phyloP scores from a whole-genome alignment of 192 early-diverging fungal genomes.

The Rhizophagus sp. region DNA sequence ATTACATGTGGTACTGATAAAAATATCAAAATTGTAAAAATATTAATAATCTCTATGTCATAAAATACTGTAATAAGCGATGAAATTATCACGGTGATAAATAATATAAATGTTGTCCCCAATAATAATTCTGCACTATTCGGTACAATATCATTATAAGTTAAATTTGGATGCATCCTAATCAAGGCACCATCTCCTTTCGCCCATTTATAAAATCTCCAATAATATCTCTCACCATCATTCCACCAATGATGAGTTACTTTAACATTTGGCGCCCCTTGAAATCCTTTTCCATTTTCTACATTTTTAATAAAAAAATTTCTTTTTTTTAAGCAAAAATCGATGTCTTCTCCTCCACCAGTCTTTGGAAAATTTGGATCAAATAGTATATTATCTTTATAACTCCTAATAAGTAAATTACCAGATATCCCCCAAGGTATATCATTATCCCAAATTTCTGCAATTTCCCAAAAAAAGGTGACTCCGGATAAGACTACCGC shows the following conservation, averaged over 20 bases:
- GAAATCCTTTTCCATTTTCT: not conserved
- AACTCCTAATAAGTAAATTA: conserved; percentile 3
- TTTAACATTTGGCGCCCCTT: not conserved
- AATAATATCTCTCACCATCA: not conserved
- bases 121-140: conserved; percentile 1
- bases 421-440: conserved; percentile 14
- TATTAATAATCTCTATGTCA: not conserved
- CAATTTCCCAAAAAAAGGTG: conserved; percentile 25
- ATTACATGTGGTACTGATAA: not conserved
- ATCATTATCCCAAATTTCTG: not conserved
- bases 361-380: conserved; percentile 5
- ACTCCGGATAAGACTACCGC: not conserved
- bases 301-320: not conserved
- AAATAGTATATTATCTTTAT: conserved; percentile 1
- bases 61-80: not conserved
- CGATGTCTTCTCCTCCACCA: conserved; percentile 20
- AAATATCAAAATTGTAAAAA: not conserved
- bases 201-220: conserved; percentile 9
- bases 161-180: not conserved
- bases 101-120: not conserved
- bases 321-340: conserved; percentile 9
- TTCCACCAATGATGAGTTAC: conserved; percentile 15
- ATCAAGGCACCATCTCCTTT: conserved; percentile 8
- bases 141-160: not conserved
- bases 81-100: not conserved